A percentile compares a stretch with the other conserved stretches of the same genome.
phyloP scores from a whole-genome alignment of 768 basidiomycete species.

The Tubosaeta sp. region DNA sequence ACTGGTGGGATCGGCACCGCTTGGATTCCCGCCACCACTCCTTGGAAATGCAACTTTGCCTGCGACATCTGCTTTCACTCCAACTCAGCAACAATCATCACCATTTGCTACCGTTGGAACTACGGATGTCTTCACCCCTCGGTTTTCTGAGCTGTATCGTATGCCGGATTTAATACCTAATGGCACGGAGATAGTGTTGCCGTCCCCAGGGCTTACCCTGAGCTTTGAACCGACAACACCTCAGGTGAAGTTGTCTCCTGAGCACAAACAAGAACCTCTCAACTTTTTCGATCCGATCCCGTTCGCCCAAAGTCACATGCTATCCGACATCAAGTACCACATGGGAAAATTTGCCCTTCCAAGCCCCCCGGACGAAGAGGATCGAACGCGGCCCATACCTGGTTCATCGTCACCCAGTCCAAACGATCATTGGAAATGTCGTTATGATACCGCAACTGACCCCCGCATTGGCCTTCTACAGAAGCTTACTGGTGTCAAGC shows the following conservation, averaged over 20 bases:
- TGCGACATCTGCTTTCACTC: conserved; percentile 14
- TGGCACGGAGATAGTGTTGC: conserved; percentile 41
- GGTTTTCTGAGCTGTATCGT: conserved; percentile 18
- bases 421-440: conserved; percentile 42
- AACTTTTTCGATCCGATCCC: conserved; percentile 68
- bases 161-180: conserved; percentile 26
- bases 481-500: conserved; percentile 59
- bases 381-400: conserved; percentile 29
- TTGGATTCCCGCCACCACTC: conserved; percentile 32
- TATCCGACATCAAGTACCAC: conserved; percentile 69
- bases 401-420: conserved; percentile 12
- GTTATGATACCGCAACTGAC: conserved; percentile 62
- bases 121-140: conserved; percentile 18
- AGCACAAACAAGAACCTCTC: conserved; percentile 20
- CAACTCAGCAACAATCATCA: conserved; percentile 27
- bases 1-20: conserved; percentile 31
- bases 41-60: conserved; percentile 29
- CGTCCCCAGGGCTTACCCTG: conserved; percentile 51
- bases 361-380: conserved; percentile 55
- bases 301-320: conserved; percentile 59
- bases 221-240: conserved; percentile 51
- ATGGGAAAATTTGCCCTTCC: conserved; percentile 70
- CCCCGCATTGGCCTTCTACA: conserved; percentile 62
- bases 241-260: conserved; percentile 42
- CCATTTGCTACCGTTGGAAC: conserved; percentile 28